Conservation (phyloP, 1,284 basidiomycete genomes). For the Puccinia triticina region DNA sequence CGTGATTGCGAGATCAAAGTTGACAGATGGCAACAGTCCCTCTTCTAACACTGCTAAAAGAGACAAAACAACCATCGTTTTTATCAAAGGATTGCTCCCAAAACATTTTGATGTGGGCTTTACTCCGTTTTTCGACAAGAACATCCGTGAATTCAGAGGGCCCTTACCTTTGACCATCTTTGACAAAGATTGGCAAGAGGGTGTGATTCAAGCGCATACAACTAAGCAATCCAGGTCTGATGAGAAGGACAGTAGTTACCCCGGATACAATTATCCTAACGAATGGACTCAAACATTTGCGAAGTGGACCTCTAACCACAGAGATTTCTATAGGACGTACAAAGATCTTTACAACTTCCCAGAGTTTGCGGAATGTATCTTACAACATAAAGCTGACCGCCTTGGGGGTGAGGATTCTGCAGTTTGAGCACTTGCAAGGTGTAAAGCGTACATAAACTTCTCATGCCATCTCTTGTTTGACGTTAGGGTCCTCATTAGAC, state of each 20-base stretch:
- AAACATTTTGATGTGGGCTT: constrained; percentile 6
- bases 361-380: background rate
- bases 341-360: background rate
- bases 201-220: background rate
- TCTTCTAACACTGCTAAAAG: background rate
- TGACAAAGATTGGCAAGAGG: constrained; percentile 1
- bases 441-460: no score
- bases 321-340: background rate
- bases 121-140: background rate
- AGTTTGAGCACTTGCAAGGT: no score
- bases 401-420: no score
- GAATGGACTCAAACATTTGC: background rate
- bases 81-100: no score
- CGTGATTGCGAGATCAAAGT: background rate
- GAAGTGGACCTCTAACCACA: background rate
- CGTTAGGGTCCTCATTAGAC: no score
- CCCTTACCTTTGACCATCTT: constrained; percentile 20
- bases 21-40: background rate
- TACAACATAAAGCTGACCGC: background rate
- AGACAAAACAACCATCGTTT: no score
- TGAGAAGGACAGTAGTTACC: background rate
- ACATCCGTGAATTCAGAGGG: background rate
- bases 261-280: background rate
- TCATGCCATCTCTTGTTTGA: no score
- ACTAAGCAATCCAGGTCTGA: background rate